Evolutionary conservation across 352 stramenopile species (phyloP).

Genomic region (Pythium insidiosum): DNA sequence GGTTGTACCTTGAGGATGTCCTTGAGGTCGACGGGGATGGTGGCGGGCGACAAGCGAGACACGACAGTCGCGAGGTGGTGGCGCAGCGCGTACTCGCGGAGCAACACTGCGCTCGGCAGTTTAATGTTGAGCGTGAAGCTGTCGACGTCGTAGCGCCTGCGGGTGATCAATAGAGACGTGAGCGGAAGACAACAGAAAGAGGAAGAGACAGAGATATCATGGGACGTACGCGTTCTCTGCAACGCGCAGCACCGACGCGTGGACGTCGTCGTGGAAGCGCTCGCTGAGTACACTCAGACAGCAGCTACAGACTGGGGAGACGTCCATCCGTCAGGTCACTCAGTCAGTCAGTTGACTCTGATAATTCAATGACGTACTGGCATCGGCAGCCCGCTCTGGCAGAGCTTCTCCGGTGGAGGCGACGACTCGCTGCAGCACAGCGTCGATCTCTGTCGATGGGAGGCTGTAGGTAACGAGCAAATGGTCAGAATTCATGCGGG

Average conservation of each 20-base stretch:
- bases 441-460: too few species aligned
- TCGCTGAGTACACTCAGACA: constrained; percentile 57
- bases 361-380: constrained; percentile 8
- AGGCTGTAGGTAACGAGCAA: too few species aligned
- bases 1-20: constrained; percentile 61
- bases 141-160: constrained; percentile 51
- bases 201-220: neutral
- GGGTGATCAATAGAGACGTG: neutral
- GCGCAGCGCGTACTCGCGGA: constrained; percentile 70
- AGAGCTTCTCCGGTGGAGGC: constrained; percentile 8
- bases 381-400: neutral
- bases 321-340: neutral
- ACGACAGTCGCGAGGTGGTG: constrained; percentile 37
- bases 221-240: constrained; percentile 20
- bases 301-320: constrained; percentile 42
- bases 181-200: neutral
- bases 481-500: too few species aligned
- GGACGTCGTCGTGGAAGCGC: constrained; percentile 30
- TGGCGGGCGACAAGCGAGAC: constrained; percentile 21
- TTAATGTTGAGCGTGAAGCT: constrained; percentile 78
- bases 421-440: constrained; percentile 2
- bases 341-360: too few species aligned
- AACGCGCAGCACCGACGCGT: constrained; percentile 32
- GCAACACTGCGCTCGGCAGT: constrained; percentile 62
- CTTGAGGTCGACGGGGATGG: constrained; percentile 56